Evolutionary conservation across 768 basidiomycete species (phyloP), one percentile per base, ranked within the genome.

Genomic region (Pholiota molesta): DNA sequence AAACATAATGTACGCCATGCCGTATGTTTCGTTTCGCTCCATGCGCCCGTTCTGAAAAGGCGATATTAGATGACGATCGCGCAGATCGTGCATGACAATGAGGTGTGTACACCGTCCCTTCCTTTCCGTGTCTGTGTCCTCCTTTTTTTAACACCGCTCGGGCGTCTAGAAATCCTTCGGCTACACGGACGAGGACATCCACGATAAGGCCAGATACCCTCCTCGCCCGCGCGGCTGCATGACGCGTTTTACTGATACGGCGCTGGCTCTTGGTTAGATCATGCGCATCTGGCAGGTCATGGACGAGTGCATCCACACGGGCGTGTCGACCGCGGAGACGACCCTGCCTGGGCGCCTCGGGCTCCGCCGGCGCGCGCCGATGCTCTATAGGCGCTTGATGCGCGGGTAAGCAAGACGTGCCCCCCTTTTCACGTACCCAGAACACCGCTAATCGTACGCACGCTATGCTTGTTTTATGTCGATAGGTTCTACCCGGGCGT

Each of bases 51-150:
- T 39, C 51, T 39, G 57, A 40, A 37, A 37, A 65, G 62, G 29
- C 58, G 45, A 52, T 57, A 55, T 33, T 68, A 96, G 94, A 84
- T 95, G 82, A 94, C 94, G 3, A 95, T 97, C 66, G 93, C 95
- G 10, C 95, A 97, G 75, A 90, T 95, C 54, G 94, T 97, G 1
- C 92, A 93, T 72, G 91, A 96, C 74, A 97, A 97, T 69, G 95
- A 97, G 74, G 83, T 86, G 29, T 19, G 67, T 44, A 39, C 37
- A 17, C 52, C 10, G 40, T n/a, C n/a, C n/a, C n/a, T n/a, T n/a
- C 26, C 14, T 17, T 35, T 3, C 31, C 49, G 5, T n/a, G 35
- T 21, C 6, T 42, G 44, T 31, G n/a, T 42, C 29, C 31, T 52
- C 52, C 33, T 51, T 47, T 35, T 45, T 54, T 26, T 26, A 51